Conservation (phyloP, 2,329 filamentous ascomycete species). For the Paecilomyces variotii region DNA sequence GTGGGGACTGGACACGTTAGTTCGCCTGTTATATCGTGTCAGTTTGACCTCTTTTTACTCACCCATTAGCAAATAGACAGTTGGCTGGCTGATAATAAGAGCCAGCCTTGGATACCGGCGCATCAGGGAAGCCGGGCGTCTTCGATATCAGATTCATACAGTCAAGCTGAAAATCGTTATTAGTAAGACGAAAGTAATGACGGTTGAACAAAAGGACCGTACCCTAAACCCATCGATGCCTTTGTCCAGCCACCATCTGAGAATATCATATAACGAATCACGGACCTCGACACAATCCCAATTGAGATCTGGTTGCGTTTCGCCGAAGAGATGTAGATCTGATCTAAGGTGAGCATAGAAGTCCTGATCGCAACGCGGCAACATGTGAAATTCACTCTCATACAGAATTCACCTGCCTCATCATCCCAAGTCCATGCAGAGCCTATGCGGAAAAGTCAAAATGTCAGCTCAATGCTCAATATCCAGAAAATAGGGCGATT, state of each 20-base stretch:
- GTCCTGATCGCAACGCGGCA: background rate
- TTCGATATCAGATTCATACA: conserved; percentile 63
- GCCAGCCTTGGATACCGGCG: conserved; percentile 38
- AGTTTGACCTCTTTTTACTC: background rate
- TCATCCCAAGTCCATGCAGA: conserved; percentile 51
- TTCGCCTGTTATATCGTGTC: background rate
- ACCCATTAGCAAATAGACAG: conserved; percentile 56
- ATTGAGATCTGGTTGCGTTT: conserved; percentile 68
- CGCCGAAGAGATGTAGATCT: conserved; percentile 59
- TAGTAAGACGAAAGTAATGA: background rate
- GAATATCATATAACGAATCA: conserved; percentile 57
- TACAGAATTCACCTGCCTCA: conserved; percentile 55
- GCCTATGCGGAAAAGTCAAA: background rate
- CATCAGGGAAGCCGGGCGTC: conserved; percentile 41
- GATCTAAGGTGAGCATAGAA: background rate
- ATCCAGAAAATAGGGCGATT: background rate
- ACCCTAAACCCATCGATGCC: conserved; percentile 64
- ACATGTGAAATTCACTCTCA: background rate
- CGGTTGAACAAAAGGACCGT: background rate
- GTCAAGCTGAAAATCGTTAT: conserved; percentile 31
- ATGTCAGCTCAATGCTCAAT: background rate
- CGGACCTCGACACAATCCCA: conserved; percentile 63
- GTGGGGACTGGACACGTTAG: conserved; percentile 21
- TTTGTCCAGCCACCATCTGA: conserved; percentile 67
- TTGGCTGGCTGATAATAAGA: conserved; percentile 43